Conservation (phyloP, 257 asterid genomes). For the Sherardia arvensis region DNA sequence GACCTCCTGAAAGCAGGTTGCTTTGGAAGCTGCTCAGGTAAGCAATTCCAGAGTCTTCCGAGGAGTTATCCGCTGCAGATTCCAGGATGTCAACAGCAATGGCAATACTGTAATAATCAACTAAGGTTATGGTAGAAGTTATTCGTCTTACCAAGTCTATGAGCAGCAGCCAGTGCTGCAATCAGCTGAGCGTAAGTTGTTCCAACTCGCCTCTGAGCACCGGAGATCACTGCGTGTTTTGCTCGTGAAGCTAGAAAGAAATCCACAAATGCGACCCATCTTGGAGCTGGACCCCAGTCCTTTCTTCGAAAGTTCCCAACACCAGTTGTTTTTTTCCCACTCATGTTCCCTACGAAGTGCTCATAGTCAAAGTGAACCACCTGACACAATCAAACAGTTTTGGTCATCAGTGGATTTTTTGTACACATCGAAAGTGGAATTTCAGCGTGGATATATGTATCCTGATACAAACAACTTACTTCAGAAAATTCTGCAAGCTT, state of each 20-base stretch:
- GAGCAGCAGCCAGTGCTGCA: constrained; percentile 88
- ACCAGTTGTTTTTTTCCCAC: constrained; percentile 26
- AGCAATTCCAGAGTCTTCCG: constrained; percentile 38
- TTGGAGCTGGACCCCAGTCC: constrained; percentile 99
- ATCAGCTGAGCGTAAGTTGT: constrained; percentile 84
- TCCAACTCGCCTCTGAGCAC: constrained; percentile 94
- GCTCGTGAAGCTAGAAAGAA: constrained; percentile 91
- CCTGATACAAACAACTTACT: constrained; percentile 28
- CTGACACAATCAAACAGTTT: constrained; percentile 31
- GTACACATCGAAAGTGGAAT: not conserved
- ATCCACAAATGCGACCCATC: constrained; percentile 99
- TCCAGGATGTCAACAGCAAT: not conserved
- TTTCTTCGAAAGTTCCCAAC: constrained; percentile 37
- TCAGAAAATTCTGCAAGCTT: constrained; percentile 58
- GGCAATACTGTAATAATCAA: not conserved
- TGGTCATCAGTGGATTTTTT: not conserved
- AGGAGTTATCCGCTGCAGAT: constrained; percentile 36
- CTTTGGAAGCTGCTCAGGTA: constrained; percentile 87
- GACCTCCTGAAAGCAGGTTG: constrained; percentile 55
- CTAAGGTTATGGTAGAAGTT: not conserved
- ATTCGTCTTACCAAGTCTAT: constrained; percentile 46
- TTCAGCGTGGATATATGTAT: not conserved
- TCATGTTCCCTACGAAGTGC: constrained; percentile 47
- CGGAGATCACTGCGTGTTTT: constrained; percentile 68
- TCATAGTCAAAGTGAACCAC: constrained; percentile 71